Evolutionary conservation across 208 protist species (phyloP).

Genomic region (Leishmania major): DNA sequence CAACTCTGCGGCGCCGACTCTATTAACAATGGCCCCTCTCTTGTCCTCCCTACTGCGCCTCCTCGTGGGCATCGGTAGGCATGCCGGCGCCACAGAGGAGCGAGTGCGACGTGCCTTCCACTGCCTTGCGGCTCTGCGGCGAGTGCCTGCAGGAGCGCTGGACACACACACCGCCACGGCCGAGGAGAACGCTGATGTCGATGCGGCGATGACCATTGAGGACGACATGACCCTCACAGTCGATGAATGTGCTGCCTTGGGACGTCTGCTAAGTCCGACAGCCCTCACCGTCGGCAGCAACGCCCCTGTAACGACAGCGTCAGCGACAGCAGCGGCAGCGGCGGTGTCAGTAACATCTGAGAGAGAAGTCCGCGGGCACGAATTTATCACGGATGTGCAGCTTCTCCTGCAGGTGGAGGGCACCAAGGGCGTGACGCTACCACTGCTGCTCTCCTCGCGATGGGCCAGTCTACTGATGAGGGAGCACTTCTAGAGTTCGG

Average conservation of each 20-base stretch:
- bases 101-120: slow-evolving; percentile 24
- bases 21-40: slow-evolving; percentile 1
- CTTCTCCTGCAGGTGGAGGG: slow-evolving; percentile 66
- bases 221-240: slow-evolving; percentile 29
- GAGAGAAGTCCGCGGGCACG: neutral
- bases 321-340: neutral
- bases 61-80: slow-evolving; percentile 10
- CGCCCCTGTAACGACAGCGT: neutral
- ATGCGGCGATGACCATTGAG: slow-evolving; percentile 18
- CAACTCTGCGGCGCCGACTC: neutral
- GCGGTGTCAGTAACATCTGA: neutral
- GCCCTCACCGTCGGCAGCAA: neutral
- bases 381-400: slow-evolving; percentile 36
- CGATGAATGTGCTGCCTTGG: slow-evolving; percentile 19
- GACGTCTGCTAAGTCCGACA: slow-evolving; percentile 10
- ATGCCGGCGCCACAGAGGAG: slow-evolving; percentile 13
- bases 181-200: slow-evolving; percentile 1
- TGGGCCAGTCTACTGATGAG: slow-evolving; percentile 58
- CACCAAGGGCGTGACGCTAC: slow-evolving; percentile 47
- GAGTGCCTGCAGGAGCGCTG: slow-evolving; percentile 5
- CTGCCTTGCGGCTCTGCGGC: slow-evolving; percentile 22
- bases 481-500: slow-evolving; percentile 29
- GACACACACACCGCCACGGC: neutral
- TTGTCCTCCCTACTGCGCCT: slow-evolving; percentile 17
- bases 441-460: slow-evolving; percentile 69